These are phyloP conservation scores for Raddia distichophylla DNA, from an alignment of 176 grass and related monocot species.

Conservation along the genomic window DNA sequence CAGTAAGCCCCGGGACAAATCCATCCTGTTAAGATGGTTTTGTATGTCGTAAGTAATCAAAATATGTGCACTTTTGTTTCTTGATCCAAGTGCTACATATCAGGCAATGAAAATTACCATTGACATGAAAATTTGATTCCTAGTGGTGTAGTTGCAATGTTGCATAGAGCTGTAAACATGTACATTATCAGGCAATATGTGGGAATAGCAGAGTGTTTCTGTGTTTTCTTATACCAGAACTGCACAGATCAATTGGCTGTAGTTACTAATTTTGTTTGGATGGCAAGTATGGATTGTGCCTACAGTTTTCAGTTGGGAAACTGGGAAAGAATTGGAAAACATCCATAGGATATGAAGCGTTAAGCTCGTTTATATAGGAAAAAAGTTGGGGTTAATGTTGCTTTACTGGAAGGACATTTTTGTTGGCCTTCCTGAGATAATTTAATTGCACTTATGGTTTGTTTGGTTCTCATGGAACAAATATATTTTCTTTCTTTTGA, in stretches of 20 bases:
- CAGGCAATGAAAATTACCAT: too few species aligned
- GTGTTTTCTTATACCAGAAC: neutral
- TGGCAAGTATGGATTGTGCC: neutral
- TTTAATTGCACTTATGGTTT: constrained; percentile 14
- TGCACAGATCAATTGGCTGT: neutral
- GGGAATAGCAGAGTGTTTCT: neutral
- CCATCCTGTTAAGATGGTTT: too few species aligned
- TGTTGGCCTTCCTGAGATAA: neutral
- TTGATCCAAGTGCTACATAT: constrained; percentile 12
- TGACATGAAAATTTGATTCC: neutral
- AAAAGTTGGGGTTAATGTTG: neutral
- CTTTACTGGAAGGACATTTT: neutral
- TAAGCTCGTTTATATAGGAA: neutral
- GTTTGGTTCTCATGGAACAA: neutral
- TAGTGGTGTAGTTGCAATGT: neutral
- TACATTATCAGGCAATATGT: constrained; percentile 6
- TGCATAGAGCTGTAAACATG: neutral
- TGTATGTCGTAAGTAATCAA: neutral
- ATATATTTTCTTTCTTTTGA: neutral
- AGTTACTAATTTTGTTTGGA: neutral
- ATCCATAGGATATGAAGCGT: neutral
- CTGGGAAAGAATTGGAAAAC: neutral
- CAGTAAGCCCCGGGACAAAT: too few species aligned
- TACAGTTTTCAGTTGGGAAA: constrained; percentile 6
- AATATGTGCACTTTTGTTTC: neutral